Evolutionary conservation across 495 filamentous ascomycete species (phyloP).

Genomic region (Aspergillus cristatus): DNA sequence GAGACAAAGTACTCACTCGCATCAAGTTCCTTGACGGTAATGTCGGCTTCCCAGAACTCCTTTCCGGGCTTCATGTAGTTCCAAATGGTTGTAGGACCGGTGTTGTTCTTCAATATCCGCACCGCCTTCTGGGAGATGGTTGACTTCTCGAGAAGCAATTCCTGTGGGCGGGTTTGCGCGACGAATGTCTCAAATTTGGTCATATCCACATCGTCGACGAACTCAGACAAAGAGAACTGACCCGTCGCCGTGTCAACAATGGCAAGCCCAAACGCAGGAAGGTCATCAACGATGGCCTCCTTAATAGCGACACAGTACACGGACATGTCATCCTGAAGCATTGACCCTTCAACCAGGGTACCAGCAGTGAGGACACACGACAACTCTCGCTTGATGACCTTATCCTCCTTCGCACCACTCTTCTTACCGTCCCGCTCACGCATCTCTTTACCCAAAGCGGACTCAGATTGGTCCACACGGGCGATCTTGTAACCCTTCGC

Average conservation of each 20-base stretch:
- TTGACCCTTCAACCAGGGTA: conserved; percentile 87
- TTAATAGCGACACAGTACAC: conserved; percentile 96
- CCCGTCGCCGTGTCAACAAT: conserved; percentile 96
- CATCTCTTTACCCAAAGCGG: conserved; percentile 95
- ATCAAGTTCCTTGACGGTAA: conserved; percentile 72
- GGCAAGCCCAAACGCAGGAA: conserved; percentile 79
- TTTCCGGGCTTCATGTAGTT: conserved; percentile 80
- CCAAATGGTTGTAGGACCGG: conserved; percentile 86
- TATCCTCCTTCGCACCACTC: conserved; percentile 56
- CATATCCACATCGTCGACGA: conserved; percentile 84
- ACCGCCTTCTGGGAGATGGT: conserved; percentile 72
- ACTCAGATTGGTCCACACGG: conserved; percentile 91
- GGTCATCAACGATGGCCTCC: conserved; percentile 65
- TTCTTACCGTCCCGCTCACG: conserved; percentile 66
- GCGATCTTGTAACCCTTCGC: conserved; percentile 95
- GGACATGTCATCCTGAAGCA: conserved; percentile 98
- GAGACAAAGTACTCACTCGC: conserved; percentile 71
- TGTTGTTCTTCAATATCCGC: conserved; percentile 96
- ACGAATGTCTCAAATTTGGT: conserved; percentile 98
- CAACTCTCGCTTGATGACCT: conserved; percentile 87
- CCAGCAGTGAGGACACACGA: conserved; percentile 84
- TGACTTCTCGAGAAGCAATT: conserved; percentile 85
- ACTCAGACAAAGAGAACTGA: conserved; percentile 87
- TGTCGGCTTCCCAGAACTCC: conserved; percentile 88
- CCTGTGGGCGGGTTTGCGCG: conserved; percentile 83